Percentiles rank a stretch among this genome's conserved stretches.
phyloP scores from a whole-genome alignment of 129 eudicot species.

The Artemisia tridentata region DNA sequence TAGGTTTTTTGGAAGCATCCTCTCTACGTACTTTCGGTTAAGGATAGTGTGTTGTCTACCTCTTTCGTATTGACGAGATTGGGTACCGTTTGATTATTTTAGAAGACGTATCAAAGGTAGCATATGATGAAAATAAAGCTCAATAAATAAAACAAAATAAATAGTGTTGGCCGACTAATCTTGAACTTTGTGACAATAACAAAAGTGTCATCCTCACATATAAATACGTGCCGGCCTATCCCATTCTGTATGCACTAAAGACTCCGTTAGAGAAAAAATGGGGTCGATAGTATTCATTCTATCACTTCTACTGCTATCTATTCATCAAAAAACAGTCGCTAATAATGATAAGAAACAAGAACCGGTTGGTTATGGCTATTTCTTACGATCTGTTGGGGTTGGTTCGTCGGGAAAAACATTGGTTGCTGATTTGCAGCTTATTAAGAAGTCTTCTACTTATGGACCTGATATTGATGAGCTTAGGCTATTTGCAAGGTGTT shows the following conservation, averaged over 20 bases:
- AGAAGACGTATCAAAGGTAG: too few species aligned
- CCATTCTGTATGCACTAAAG: background rate
- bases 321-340: constrained; percentile 9
- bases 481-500: constrained; percentile 57
- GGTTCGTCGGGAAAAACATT: constrained; percentile 32
- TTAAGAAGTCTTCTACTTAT: constrained; percentile 44
- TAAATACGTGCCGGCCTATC: background rate
- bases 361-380: constrained; percentile 57
- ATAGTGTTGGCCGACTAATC: too few species aligned
- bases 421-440: constrained; percentile 49
- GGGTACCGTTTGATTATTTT: too few species aligned
- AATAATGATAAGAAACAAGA: background rate
- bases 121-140: too few species aligned
- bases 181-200: background rate
- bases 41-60: too few species aligned
- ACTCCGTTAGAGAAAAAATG: constrained; percentile 22
- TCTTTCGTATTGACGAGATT: too few species aligned
- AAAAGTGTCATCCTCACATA: background rate
- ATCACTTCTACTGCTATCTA: constrained; percentile 8
- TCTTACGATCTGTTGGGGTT: constrained; percentile 22
- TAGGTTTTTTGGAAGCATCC: too few species aligned
- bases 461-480: constrained; percentile 61
- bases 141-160: too few species aligned
- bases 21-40: too few species aligned
- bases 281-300: background rate